phyloP scores from a whole-genome alignment of 768 basidiomycete genomes.

The Dioszegia hungarica region DNA sequence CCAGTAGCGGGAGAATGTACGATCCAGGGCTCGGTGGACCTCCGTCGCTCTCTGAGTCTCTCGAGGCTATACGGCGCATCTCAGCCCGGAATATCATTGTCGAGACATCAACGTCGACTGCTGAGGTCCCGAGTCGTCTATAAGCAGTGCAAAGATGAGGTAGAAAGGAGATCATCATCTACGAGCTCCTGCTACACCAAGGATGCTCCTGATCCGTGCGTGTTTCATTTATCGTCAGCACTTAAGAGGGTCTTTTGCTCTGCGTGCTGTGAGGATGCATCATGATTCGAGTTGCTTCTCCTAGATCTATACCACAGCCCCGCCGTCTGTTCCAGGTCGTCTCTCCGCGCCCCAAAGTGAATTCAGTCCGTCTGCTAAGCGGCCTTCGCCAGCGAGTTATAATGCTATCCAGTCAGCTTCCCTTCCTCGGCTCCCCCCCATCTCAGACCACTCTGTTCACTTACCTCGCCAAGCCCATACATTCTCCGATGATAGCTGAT shows the following conservation, averaged over 20 bases:
- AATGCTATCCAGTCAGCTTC: slow-evolving; percentile 8
- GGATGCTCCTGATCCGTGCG: no score
- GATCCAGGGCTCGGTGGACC: slow-evolving; percentile 13
- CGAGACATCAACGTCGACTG: no score
- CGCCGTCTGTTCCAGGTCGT: no score
- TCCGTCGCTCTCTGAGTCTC: no score
- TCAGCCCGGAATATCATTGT: no score
- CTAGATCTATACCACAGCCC: background rate
- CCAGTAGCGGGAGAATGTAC: slow-evolving; percentile 27
- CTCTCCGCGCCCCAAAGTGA: background rate
- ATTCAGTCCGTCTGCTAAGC: background rate
- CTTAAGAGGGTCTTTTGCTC: no score
- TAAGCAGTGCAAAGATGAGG: no score
- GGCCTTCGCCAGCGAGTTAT: slow-evolving; percentile 7
- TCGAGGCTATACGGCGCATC: no score
- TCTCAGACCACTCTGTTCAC: slow-evolving; percentile 35
- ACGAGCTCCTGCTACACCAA: no score
- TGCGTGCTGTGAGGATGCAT: background rate
- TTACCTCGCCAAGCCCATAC: slow-evolving; percentile 93
- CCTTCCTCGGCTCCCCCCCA: no score
- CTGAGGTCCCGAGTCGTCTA: background rate
- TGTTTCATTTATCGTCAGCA: background rate
- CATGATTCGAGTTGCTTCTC: background rate
- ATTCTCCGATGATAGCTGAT: slow-evolving; percentile 90
- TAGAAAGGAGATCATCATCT: no score